Evolutionary conservation across 176 grass and related monocot genomes (phyloP).

Genomic region (Miscanthus lutarioriparius): DNA sequence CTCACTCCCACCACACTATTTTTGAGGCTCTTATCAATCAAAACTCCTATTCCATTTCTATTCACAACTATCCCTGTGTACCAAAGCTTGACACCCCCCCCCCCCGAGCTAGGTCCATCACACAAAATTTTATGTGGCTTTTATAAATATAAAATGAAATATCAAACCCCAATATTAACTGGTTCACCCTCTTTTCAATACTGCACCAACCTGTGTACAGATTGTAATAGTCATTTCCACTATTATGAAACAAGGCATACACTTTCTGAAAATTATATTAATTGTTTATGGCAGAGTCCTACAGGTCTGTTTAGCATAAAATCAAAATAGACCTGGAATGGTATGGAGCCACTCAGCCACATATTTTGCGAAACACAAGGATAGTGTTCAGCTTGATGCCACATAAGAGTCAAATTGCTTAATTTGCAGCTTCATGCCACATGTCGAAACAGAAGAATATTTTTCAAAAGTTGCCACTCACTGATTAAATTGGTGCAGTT

Average conservation of each 20-base stretch:
- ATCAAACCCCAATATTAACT: too few species aligned
- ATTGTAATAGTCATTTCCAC: not conserved
- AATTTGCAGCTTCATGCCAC: not conserved
- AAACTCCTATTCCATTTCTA: too few species aligned
- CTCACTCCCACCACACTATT: too few species aligned
- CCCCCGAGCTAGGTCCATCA: too few species aligned
- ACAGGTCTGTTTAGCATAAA: not conserved
- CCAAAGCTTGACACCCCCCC: too few species aligned
- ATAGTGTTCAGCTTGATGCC: not conserved
- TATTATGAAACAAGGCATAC: not conserved
- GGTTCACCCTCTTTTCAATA: too few species aligned
- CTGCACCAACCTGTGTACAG: too few species aligned
- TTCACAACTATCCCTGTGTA: too few species aligned
- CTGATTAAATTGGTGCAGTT: not conserved
- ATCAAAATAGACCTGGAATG: not conserved
- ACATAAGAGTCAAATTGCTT: not conserved
- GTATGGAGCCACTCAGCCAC: not conserved
- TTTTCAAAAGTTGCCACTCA: not conserved
- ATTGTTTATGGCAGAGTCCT: not conserved
- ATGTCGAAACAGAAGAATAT: not conserved
- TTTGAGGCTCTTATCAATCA: too few species aligned
- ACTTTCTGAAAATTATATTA: not conserved
- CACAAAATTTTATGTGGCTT: too few species aligned
- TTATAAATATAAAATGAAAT: too few species aligned
- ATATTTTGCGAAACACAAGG: not conserved